Evolutionary conservation across 2,329 filamentous ascomycete species (phyloP).

Genomic region (Teratosphaeriaceae sp.): DNA sequence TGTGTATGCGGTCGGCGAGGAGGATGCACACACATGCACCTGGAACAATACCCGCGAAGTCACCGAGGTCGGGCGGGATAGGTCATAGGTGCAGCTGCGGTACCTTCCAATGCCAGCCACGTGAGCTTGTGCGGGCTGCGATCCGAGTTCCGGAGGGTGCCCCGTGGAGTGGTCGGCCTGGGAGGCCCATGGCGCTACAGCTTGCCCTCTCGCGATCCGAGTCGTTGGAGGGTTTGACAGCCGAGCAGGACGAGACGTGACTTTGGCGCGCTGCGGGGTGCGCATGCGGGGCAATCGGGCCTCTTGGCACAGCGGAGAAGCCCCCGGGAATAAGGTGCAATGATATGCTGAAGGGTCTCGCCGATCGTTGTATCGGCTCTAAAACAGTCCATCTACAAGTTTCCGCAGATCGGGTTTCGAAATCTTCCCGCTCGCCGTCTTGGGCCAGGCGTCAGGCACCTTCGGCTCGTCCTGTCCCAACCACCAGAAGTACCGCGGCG

Average conservation of each 20-base stretch:
- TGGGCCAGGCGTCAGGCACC: slow-evolving; percentile 19
- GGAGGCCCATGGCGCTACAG: not conserved
- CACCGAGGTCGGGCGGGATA: too few species aligned
- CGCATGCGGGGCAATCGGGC: not conserved
- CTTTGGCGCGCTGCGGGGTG: not conserved
- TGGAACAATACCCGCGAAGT: too few species aligned
- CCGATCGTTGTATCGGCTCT: not conserved
- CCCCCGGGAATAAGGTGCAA: too few species aligned
- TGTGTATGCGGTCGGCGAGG: too few species aligned
- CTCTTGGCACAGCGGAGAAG: not conserved
- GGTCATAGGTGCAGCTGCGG: too few species aligned
- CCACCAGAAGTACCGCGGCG: slow-evolving; percentile 21
- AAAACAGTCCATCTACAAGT: slow-evolving; percentile 16
- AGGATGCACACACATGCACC: too few species aligned
- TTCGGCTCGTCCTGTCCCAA: slow-evolving; percentile 13
- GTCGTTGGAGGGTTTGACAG: not conserved
- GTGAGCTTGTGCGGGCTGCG: too few species aligned
- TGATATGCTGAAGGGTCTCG: too few species aligned
- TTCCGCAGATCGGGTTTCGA: slow-evolving; percentile 21
- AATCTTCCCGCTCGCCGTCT: slow-evolving; percentile 23
- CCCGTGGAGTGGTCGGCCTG: not conserved
- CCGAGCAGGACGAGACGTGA: not conserved
- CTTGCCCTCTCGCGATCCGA: not conserved
- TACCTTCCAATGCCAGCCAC: too few species aligned
- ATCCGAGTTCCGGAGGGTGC: too few species aligned